Base-by-base conservation (phyloP, 305 asterid species). In the Fraxinus latifolia region DNA sequence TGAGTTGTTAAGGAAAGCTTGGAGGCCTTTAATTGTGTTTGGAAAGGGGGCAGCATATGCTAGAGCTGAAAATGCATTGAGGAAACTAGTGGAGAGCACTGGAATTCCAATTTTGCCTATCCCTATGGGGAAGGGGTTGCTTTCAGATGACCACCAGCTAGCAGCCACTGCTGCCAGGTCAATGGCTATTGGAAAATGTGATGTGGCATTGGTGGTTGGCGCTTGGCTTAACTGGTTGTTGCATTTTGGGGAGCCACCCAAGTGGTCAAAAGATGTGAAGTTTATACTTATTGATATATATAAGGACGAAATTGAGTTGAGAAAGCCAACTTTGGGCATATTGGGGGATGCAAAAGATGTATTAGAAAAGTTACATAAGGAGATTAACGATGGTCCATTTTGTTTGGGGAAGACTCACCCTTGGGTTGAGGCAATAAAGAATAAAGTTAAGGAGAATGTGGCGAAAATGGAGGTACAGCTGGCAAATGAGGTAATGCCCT, bases 141-240 rank as follows among this genome's bases (percentile, higher is more conserved):
- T 95, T 70, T 86, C 96, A 2, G 98, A 95, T 53, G 86, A 89
- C 5, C 97, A 95, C 68, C 97, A 95, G 78, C 85, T 93, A 12
- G 96, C 98, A 17, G 97, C 97, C 50, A 95, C 95, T 0, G 97
- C 95, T 4, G 96, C 98, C 5, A 86, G 98, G 72, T 93, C 98
- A 4, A 87, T 95, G 55, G 98, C 97, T 5, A 92, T 95, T 2
- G 97, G 97, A 47, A 95, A 90, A 87, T 95, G 96, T 82, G 97
- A 95, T 19, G 94, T 93, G 23, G 97, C 94, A 1, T 85, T 93
- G 90, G 90, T 93, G 1, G 93, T 93, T 62, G 98, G 98, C 1
- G 97, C 98, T 3, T 84, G 97, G 87, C 95, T 95, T 73, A 93
- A 95, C 80, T 95, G 97, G 98, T 78, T 95, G 78, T 81, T 95